A percentile compares a stretch with the other conserved stretches of the same genome.
These are phyloP conservation scores for Detonula confervacea DNA, from an alignment of 352 stramenopile genomes.

Conservation along the genomic window DNA sequence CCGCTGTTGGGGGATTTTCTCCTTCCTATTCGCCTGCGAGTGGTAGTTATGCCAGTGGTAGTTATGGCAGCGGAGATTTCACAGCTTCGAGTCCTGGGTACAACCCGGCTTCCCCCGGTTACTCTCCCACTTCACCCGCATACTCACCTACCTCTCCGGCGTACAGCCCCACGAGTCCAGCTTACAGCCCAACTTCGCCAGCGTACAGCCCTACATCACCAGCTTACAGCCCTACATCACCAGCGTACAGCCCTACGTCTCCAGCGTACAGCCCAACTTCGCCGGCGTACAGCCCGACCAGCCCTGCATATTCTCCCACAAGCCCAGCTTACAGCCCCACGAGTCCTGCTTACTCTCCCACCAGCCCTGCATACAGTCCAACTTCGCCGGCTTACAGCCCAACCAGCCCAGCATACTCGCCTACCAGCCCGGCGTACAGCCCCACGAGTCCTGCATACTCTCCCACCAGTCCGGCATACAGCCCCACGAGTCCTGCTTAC, in stretches of 20 bases:
- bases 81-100: slow-evolving; percentile 48
- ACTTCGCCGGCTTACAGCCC: slow-evolving; percentile 89
- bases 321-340: slow-evolving; percentile 83
- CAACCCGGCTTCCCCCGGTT: slow-evolving; percentile 51
- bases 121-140: slow-evolving; percentile 89
- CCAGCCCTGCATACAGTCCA: slow-evolving; percentile 80
- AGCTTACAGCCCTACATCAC: slow-evolving; percentile 84
- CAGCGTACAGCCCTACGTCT: slow-evolving; percentile 83
- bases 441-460: slow-evolving; percentile 84
- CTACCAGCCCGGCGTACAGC: slow-evolving; percentile 88
- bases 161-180: slow-evolving; percentile 87
- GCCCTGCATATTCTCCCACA: slow-evolving; percentile 76
- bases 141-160: slow-evolving; percentile 84
- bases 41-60: slow-evolving; percentile 76
- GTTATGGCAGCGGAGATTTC: slow-evolving; percentile 68
- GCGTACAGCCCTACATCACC: slow-evolving; percentile 89
- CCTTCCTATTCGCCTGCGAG: slow-evolving; percentile 79
- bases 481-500: slow-evolving; percentile 79
- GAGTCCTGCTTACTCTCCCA: slow-evolving; percentile 20
- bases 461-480: slow-evolving; percentile 86
- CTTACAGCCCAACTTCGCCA: slow-evolving; percentile 85
- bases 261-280: slow-evolving; percentile 84
- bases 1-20: slow-evolving; percentile 90
- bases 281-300: slow-evolving; percentile 87
- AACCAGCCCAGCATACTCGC: slow-evolving; percentile 89